Base-by-base conservation (phyloP, 2,329 filamentous ascomycete species). In the Coniochaeta sp. region DNA sequence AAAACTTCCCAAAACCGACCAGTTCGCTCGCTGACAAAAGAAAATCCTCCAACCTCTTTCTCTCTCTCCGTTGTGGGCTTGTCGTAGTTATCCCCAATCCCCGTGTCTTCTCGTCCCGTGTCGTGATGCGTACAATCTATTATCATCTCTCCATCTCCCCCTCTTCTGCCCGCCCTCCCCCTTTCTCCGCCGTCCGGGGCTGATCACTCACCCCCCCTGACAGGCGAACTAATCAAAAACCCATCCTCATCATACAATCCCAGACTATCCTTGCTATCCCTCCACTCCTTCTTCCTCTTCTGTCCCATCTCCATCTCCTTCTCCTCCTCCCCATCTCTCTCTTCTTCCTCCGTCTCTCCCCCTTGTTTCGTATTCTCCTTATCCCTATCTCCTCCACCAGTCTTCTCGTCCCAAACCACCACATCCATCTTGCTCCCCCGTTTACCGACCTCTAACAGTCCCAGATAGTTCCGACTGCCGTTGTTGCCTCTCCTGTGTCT, bases 181-280 rank as follows among this genome's bases (percentile, higher is more conserved):
- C 42, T 22, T 20, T 22, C 9, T 32, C 30, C 30, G 14, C 30
- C 30, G 9, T 32, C 30, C 9, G 14, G 9, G 18, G 38, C n/a
- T 9, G 6, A 12, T 28, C 26, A 47, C 3, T 47, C 45, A 12
- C 28, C 45, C 14, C 66, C 61, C 53, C 66, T 60, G n/a, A 68
- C 68, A 3, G 72, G 73, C 24, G 72, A 72, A 27, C 63, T 61
- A 53, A 71, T 65, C 52, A 76, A 57, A 49, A 76, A 76, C 1
- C 73, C 74, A 26, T 76, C 71, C 48, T 66, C 60, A 53, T 76
- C 73, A 54, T 77, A 77, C 48, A 74, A 50, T 1, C 69, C 70
- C 27, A 71, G 52, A 30, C 70, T 75, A 18, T 73, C 71, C 1
- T 63, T 59, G 14, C 71, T 72, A 18, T 57, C 53, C 7, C 56